Conservation (phyloP, 371 early-diverging fungal genomes). For the Conidiobolus incongruus region DNA sequence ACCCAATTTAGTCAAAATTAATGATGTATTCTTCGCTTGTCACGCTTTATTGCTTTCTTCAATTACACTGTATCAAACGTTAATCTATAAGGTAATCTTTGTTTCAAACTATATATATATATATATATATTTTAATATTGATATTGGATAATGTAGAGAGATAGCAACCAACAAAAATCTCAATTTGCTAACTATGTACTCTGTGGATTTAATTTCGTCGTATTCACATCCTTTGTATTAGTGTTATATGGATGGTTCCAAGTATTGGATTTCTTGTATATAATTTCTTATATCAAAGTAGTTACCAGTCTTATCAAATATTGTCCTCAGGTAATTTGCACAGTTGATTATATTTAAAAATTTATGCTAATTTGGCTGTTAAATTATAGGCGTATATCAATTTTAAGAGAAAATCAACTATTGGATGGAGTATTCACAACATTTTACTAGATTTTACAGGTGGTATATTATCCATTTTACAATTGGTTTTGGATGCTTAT, state of each 20-base stretch:
- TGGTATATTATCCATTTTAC: conserved; percentile 53
- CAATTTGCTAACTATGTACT: conserved; percentile 9
- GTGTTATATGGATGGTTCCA: conserved; percentile 10
- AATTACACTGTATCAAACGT: conserved; percentile 42
- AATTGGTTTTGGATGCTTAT: conserved; percentile 54
- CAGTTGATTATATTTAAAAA: no score
- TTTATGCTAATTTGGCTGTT: no score
- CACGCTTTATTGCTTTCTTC: conserved; percentile 54
- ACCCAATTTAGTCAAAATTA: conserved; percentile 47
- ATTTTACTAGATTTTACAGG: conserved; percentile 81
- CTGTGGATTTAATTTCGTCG: conserved; percentile 13
- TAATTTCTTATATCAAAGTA: conserved; percentile 60
- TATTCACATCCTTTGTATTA: conserved; percentile 16
- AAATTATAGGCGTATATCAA: conserved; percentile 54
- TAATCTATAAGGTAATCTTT: conserved; percentile 51
- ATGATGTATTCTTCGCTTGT: conserved; percentile 72
- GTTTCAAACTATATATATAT: no score
- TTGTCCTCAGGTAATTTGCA: conserved; percentile 47
- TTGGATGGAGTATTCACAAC: conserved; percentile 83
- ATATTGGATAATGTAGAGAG: no score
- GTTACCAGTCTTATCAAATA: conserved; percentile 62
- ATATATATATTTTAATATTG: no score
- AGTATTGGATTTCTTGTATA: conserved; percentile 46
- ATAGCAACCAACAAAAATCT: conserved; percentile 17
- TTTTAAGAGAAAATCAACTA: conserved; percentile 48